These are phyloP conservation scores for Lentinula raphanica DNA, from an alignment of 768 basidiomycete species.

Conservation along the genomic window DNA sequence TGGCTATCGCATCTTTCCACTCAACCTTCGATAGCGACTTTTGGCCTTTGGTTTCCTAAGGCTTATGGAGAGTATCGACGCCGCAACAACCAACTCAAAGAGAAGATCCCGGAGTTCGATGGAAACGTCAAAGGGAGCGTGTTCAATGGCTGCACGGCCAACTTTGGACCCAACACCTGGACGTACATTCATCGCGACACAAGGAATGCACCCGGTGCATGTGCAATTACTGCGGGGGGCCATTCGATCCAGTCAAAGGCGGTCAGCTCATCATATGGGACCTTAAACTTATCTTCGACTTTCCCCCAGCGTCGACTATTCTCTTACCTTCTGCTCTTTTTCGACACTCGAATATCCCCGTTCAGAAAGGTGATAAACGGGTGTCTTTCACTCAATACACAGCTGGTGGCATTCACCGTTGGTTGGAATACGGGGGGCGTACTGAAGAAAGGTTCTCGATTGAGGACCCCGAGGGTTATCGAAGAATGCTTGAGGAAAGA, in stretches of 20 bases:
- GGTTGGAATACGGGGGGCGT: constrained; percentile 6
- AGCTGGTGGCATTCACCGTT: constrained; percentile 8
- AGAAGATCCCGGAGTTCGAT: no score
- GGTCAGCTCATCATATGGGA: no score
- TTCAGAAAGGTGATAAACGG: constrained; percentile 7
- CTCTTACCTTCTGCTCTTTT: constrained; percentile 12
- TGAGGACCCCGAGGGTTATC: not conserved
- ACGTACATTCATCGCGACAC: not conserved
- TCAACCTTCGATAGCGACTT: no score
- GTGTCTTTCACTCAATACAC: constrained; percentile 10
- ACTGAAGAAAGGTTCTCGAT: not conserved
- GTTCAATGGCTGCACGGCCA: not conserved
- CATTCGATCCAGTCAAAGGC: no score
- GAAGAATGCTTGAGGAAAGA: not conserved
- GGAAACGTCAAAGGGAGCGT: not conserved
- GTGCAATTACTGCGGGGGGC: not conserved
- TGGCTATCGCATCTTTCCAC: not conserved
- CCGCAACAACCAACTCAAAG: not conserved
- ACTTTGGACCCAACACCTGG: not conserved
- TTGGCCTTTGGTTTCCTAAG: not conserved
- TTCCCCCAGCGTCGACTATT: no score
- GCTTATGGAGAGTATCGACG: not conserved
- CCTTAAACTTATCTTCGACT: no score
- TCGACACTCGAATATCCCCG: constrained; percentile 9
- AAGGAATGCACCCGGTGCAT: not conserved